Conservation (phyloP, 2,329 filamentous ascomycete genomes). For the Aureobasidium lini region DNA sequence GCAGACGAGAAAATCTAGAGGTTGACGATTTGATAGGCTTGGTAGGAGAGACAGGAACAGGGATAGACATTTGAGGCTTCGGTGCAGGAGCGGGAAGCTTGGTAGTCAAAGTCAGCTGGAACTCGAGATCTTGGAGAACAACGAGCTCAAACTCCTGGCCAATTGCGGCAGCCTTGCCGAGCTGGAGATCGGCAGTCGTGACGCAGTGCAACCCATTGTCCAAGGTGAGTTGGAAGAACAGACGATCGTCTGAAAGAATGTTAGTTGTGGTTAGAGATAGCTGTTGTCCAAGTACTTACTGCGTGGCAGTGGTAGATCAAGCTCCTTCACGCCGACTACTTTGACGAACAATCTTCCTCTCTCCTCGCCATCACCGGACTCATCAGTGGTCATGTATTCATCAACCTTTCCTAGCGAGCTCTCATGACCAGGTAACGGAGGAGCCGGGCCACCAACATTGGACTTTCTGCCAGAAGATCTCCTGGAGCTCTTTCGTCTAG, state of each 20-base stretch:
- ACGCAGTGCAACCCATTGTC: slow-evolving; percentile 98
- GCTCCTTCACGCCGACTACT: slow-evolving; percentile 94
- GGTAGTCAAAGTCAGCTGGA: slow-evolving; percentile 93
- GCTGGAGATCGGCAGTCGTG: slow-evolving; percentile 89
- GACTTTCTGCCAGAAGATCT: slow-evolving; percentile 41
- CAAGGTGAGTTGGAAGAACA: slow-evolving; percentile 92
- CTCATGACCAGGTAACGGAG: slow-evolving; percentile 79
- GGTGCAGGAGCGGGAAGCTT: slow-evolving; percentile 64
- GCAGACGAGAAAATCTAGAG: slow-evolving; percentile 83
- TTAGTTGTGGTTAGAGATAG: slow-evolving; percentile 23
- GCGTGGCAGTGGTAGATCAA: slow-evolving; percentile 83
- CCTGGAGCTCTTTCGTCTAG: slow-evolving; percentile 58
- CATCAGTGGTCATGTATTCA: slow-evolving; percentile 50
- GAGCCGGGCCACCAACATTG: slow-evolving; percentile 45
- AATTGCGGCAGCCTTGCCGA: slow-evolving; percentile 86
- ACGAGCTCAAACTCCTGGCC: slow-evolving; percentile 98
- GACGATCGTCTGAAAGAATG: slow-evolving; percentile 61
- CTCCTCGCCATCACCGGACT: slow-evolving; percentile 72
- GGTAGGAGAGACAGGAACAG: slow-evolving; percentile 46
- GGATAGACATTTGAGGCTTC: slow-evolving; percentile 28
- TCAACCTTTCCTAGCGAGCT: slow-evolving; percentile 59
- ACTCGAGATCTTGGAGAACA: slow-evolving; percentile 95
- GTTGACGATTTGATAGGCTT: slow-evolving; percentile 58
- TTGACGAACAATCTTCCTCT: slow-evolving; percentile 92
- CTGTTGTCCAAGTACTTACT: slow-evolving; percentile 50